Evolutionary conservation across 371 early-diverging fungal genomes (phyloP).

Genomic region (Rhizomucor pusillus): DNA sequence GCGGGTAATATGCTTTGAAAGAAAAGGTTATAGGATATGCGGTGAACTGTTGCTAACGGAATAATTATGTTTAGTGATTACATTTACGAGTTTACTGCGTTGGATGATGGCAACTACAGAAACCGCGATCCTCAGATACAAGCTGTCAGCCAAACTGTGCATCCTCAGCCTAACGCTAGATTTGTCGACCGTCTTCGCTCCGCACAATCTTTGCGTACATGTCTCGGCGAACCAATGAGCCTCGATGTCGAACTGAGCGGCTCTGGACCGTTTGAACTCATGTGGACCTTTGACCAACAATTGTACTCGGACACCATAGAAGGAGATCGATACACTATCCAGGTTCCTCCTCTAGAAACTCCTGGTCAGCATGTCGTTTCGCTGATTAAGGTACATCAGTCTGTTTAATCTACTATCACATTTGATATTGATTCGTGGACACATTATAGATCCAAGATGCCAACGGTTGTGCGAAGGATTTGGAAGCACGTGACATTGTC

Average conservation of each 20-base stretch:
- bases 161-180: slow-evolving; percentile 52
- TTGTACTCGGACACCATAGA: slow-evolving; percentile 24
- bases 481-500: slow-evolving; percentile 42
- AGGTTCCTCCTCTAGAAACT: slow-evolving; percentile 33
- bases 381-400: slow-evolving; percentile 27
- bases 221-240: slow-evolving; percentile 36
- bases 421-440: not conserved
- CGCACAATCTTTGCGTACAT: slow-evolving; percentile 27
- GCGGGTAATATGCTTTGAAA: slow-evolving; percentile 23
- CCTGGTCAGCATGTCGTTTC: slow-evolving; percentile 44
- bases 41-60: not conserved
- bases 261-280: slow-evolving; percentile 32
- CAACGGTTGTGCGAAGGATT: slow-evolving; percentile 41
- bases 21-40: too few relatives aligned
- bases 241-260: slow-evolving; percentile 41
- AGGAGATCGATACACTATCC: slow-evolving; percentile 27
- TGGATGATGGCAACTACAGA: slow-evolving; percentile 45
- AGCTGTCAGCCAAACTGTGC: slow-evolving; percentile 38
- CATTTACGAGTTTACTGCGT: slow-evolving; percentile 34
- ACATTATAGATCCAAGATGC: slow-evolving; percentile 32
- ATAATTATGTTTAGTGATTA: slow-evolving; percentile 24
- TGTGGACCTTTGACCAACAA: slow-evolving; percentile 36
- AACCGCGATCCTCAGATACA: slow-evolving; percentile 22
- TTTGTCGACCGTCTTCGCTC: slow-evolving; percentile 19
- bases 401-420: not conserved